Base-by-base conservation (phyloP, 2,329 filamentous ascomycete species). In the Dryadomyces quercus-mongolicae region DNA sequence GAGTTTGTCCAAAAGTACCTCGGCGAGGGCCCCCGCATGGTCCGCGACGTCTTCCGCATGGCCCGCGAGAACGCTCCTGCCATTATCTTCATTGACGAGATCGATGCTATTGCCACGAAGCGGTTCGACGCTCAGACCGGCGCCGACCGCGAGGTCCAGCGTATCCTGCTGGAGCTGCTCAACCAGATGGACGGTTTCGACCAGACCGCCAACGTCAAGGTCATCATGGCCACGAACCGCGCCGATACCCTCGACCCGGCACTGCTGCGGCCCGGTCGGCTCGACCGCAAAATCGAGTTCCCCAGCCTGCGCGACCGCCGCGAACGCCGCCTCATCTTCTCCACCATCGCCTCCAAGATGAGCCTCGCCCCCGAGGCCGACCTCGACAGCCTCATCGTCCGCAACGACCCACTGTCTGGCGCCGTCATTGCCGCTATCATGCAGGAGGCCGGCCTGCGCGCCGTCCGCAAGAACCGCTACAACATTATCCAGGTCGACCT, bases 181-280 rank as follows among this genome's bases (percentile, higher is more conserved):
- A 98, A 98, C 74, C 93, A 98, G 73, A 98, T 98, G 93, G 93
- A 98, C 68, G 93, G 93, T 60, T 98, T 98, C 75, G 93, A 98
- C 70, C 93, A 98, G 72, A 95, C 90, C 0, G 88, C 89, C 68
- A 98, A 98, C 71, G 93, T 98, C 72, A 98, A 98, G 76, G 93
- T 98, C 68, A 98, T 98, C 74, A 98, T 98, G 93, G 93, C 93
- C 61, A 98, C 93, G 62, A 98, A 98, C 76, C 86, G 93, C 68
- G 92, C 93, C 61, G 93, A 97, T 70, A 98, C 93, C 7, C 80
- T 98, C 60, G 93, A 98, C 68, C 93, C 93, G 16, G 93, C 93
- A 45, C 79, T 98, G 58, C 81, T 98, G 58, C 89, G 93, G 64
- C 93, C 93, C 36, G 93, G 93, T 61, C 90, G 93, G 75, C 78